Base-by-base conservation (phyloP, 2,329 filamentous ascomycete genomes). In the Mariannaea sp. region DNA sequence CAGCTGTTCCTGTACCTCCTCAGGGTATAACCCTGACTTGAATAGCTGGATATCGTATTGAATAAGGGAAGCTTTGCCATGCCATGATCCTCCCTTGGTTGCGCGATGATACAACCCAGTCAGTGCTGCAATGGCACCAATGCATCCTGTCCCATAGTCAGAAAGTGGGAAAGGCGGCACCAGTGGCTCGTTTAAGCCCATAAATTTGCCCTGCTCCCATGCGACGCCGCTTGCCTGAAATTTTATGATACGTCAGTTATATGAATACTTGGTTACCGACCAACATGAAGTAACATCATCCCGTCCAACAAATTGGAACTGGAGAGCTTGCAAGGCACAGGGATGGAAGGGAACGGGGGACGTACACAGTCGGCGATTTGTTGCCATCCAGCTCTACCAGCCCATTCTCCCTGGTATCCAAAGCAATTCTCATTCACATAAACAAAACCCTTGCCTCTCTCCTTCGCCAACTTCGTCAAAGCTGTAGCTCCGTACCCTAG, bases 391-490 rank as follows among this genome's bases (percentile, higher is more conserved):
- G 85, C 81, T 3, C 86, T 77, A 7, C 73, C 70, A 1, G 81
- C 78, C 86, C 86, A 89, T 53, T 86, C 82, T 2, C 72, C 73
- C 5, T 69, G 53, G 14, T 77, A 84, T 1, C 87, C 87, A 60
- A 89, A 90, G 67, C 87, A 90, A 66, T 90, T 85, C 68, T 90
- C 87, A 27, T 82, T 80, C 7, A 89, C 84, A 62, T 88, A 88
- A 6, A 90, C 77, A 27, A 86, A 80, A 1, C 86, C 87, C 64
- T 80, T 83, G 3, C 81, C 78, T 14, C 85, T 77, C 53, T 75
- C 70, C 51, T 77, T 72, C 1, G 81, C 81, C 27, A 85, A 65
- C 5, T 78, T 71, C 0, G 78, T 71, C 8, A 89, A 75, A 20
- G 74, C 73, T n/a, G 77, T 68, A 0, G 82, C 77, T 3, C 84